These are phyloP conservation scores for Termitomyces sp. DNA, from an alignment of 768 basidiomycete genomes.

Conservation along the genomic window DNA sequence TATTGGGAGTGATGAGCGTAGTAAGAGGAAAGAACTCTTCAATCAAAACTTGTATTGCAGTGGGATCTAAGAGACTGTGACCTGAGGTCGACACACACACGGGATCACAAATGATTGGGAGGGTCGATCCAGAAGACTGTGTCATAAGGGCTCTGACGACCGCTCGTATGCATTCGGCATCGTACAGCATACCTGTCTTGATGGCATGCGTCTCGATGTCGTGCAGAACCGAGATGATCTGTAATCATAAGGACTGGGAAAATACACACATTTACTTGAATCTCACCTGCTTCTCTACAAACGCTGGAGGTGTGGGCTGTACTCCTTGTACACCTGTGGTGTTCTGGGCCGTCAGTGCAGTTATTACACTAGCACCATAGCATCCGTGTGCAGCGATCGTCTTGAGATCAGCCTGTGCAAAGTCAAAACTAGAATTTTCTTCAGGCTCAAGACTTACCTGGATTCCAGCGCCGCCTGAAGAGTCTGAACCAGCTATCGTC, in stretches of 20 bases:
- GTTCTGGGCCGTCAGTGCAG: slow-evolving; percentile 89
- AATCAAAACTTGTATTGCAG: slow-evolving; percentile 60
- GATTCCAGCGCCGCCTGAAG: slow-evolving; percentile 86
- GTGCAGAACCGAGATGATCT: slow-evolving; percentile 69
- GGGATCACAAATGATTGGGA: slow-evolving; percentile 74
- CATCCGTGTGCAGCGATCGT: slow-evolving; percentile 76
- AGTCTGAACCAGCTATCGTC: slow-evolving; percentile 81
- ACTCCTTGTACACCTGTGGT: slow-evolving; percentile 80
- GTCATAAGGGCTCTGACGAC: slow-evolving; percentile 49
- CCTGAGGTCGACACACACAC: slow-evolving; percentile 92
- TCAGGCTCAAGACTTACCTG: slow-evolving; percentile 48
- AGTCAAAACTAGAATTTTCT: neutral
- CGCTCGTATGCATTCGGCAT: slow-evolving; percentile 47
- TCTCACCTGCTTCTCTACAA: slow-evolving; percentile 72
- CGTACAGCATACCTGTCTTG: slow-evolving; percentile 90
- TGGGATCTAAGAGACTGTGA: slow-evolving; percentile 66
- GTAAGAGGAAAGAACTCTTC: slow-evolving; percentile 68
- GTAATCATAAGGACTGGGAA: slow-evolving; percentile 5
- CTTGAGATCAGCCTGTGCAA: slow-evolving; percentile 75
- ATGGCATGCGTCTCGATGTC: slow-evolving; percentile 73
- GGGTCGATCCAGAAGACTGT: slow-evolving; percentile 29
- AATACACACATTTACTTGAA: neutral
- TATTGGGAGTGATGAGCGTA: slow-evolving; percentile 81
- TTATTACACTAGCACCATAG: slow-evolving; percentile 80
- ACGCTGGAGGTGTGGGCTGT: slow-evolving; percentile 61